phyloP scores from a whole-genome alignment of 306 rosid species.

The Trifolium subterraneum region DNA sequence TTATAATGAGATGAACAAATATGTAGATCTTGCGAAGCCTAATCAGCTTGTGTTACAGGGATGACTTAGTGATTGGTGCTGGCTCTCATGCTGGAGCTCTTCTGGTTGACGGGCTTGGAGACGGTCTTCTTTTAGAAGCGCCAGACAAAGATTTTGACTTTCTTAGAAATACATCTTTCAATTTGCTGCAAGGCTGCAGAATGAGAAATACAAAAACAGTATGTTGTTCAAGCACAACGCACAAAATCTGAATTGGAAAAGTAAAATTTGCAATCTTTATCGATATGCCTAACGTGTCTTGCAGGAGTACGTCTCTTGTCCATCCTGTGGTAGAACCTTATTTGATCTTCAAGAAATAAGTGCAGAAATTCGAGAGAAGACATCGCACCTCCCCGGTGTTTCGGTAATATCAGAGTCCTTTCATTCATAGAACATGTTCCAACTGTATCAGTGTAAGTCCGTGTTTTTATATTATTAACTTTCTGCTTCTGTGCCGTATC shows the following conservation, averaged over 20 bases:
- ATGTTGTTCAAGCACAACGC: constrained; percentile 37
- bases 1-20: constrained; percentile 9
- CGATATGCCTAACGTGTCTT: constrained; percentile 38
- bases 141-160: constrained; percentile 85
- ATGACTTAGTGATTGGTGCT: constrained; percentile 90
- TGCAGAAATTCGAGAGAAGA: constrained; percentile 91
- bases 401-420: constrained; percentile 59
- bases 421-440: constrained; percentile 7
- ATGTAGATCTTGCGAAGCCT: constrained; percentile 26
- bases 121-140: constrained; percentile 88
- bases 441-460: background rate
- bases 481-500: constrained; percentile 35
- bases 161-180: constrained; percentile 90
- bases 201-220: constrained; percentile 99
- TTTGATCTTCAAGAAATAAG: constrained; percentile 98
- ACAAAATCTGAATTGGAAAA: background rate
- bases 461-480: constrained; percentile 3
- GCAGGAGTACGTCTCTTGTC: constrained; percentile 99
- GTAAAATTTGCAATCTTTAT: constrained; percentile 6
- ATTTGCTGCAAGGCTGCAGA: constrained; percentile 97
- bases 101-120: constrained; percentile 98
- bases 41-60: constrained; percentile 59
- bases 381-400: constrained; percentile 94
- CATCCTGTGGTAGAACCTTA: constrained; percentile 98
- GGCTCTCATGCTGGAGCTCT: constrained; percentile 93